phyloP scores from a whole-genome alignment of 2,329 filamentous ascomycete genomes.

The Tolypocladium ovalisporum region DNA sequence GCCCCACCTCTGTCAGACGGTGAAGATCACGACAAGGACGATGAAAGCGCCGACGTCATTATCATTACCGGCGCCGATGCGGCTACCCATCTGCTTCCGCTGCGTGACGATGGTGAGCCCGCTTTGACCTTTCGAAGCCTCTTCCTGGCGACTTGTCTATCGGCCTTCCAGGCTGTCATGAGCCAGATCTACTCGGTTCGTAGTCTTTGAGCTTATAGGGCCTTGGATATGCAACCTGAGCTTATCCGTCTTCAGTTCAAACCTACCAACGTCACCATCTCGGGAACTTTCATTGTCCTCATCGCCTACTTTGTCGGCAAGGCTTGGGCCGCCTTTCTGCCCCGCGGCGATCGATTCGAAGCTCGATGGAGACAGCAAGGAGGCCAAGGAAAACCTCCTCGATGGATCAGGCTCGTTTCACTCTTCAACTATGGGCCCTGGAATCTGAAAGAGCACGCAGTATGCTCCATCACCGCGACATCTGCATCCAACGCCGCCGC shows the following conservation, averaged over 20 bases:
- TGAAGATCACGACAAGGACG: not conserved
- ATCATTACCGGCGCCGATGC: not conserved
- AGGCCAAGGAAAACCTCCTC: conserved; percentile 28
- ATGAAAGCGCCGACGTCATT: not conserved
- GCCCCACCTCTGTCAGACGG: not conserved
- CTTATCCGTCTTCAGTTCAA: not conserved
- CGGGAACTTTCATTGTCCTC: not conserved
- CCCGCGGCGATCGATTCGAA: conserved; percentile 39
- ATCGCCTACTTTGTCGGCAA: not conserved
- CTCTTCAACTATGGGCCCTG: conserved; percentile 42
- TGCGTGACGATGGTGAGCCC: not conserved
- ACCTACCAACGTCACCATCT: not conserved
- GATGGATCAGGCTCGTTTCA: conserved; percentile 25
- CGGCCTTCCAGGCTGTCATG: not conserved
- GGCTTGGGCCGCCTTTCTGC: not conserved
- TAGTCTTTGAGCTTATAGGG: not conserved
- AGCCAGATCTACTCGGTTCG: not conserved
- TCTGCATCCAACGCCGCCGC: conserved; percentile 35
- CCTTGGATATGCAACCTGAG: not conserved
- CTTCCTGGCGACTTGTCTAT: not conserved
- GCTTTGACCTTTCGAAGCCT: not conserved
- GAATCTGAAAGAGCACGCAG: conserved; percentile 44
- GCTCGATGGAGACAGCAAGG: conserved; percentile 32
- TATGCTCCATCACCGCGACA: conserved; percentile 42
- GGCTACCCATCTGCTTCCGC: not conserved